Conservation (phyloP, 257 asterid species). For the Marsdenia floribunda region DNA sequence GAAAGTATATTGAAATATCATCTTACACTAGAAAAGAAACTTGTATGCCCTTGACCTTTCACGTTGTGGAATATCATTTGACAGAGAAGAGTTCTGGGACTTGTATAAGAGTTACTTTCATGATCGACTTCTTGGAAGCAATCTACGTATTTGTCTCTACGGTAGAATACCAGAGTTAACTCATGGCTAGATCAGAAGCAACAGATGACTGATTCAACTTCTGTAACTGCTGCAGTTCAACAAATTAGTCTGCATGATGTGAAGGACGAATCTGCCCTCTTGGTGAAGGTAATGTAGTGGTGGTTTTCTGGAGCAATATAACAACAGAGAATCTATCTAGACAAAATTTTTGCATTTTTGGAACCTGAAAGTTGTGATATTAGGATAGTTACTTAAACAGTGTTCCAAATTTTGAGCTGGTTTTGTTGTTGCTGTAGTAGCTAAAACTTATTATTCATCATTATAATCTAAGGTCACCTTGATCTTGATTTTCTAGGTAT, state of each 20-base stretch:
- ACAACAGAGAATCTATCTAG: not conserved
- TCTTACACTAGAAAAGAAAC: not conserved
- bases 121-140: conserved; percentile 57
- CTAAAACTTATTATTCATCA: not conserved
- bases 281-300: not conserved
- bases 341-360: not conserved
- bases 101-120: conserved; percentile 66
- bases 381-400: not conserved
- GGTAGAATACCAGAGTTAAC: conserved; percentile 42
- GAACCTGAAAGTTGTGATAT: not conserved
- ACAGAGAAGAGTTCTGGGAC: conserved; percentile 96
- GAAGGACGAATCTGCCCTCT: not conserved
- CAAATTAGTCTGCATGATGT: not conserved
- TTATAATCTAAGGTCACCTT: too few species aligned
- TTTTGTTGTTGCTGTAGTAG: not conserved
- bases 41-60: conserved; percentile 3
- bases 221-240: not conserved
- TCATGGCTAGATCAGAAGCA: conserved; percentile 10
- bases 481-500: too few species aligned
- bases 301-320: not conserved
- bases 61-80: conserved; percentile 11
- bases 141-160: conserved; percentile 57
- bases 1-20: not conserved
- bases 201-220: not conserved
- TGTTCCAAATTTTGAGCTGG: not conserved